Base-by-base conservation (phyloP, 768 basidiomycete species). In the Auricularia sp. region DNA sequence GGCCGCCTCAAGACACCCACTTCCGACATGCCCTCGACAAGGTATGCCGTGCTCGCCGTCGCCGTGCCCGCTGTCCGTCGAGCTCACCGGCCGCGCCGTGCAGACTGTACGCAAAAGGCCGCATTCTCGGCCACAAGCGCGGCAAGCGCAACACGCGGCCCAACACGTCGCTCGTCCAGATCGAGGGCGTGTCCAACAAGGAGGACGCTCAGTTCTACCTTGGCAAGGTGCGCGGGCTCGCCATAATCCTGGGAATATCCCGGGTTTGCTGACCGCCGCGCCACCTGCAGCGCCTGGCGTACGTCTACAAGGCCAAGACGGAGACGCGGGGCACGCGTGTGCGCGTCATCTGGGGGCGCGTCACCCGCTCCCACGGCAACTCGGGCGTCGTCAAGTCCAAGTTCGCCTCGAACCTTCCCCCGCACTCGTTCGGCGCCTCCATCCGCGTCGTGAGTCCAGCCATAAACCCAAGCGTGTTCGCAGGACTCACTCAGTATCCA, bases 321-420 rank as follows among this genome's bases (percentile, higher is more conserved):
- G 91, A 93, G 78, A 85, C 96, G 69, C 87, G 88, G 76, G 97
- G 97, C 66, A 91, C 93, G 70, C 94, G 95, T 78, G 81, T 98
- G 73, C 91, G 97, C 70, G 93, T 98, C 68, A 98, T 98, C 82
- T 98, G 94, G 94, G 97, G 95, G 91, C 92, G 93, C 71, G 86
- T 96, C 68, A 93, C 93, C 66, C 89, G 94, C 73, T 84, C 93
- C 70, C 94, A 98, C 77, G 95, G 97, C 70, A 89, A 86, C 77
- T 90, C 87, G 69, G 96, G 96, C 73, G 92, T 94, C 71, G 95
- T 98, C 71, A 94, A 95, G 80, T 87, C 91, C 79, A 97, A 97
- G 84, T 98, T 98, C 86, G 82, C 83, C 68, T 85, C 85, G 72
- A 98, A 98, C 84, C 87, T 98, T 70, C 95, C 96, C 69, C 92